These are phyloP conservation scores for Shiraia sp. DNA, from an alignment of 2,329 filamentous ascomycete species.

Conservation along the genomic window DNA sequence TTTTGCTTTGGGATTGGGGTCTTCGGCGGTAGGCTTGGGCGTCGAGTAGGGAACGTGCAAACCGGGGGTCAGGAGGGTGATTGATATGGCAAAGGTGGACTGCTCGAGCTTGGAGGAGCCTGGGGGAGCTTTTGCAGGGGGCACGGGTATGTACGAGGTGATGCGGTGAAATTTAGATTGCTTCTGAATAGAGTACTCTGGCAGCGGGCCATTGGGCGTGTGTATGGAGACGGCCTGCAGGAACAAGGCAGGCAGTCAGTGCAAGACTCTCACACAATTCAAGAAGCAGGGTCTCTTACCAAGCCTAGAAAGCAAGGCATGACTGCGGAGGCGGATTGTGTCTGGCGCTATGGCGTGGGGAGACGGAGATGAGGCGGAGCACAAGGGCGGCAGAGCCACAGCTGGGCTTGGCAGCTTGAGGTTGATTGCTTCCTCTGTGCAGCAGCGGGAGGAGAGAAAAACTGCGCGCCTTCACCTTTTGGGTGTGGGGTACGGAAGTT, in stretches of 20 bases:
- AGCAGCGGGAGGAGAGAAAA: constrained; percentile 4
- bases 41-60: constrained; percentile 91
- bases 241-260: constrained; percentile 66
- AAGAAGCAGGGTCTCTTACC: constrained; percentile 17
- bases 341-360: constrained; percentile 7
- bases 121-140: constrained; percentile 74
- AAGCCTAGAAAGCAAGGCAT: constrained; percentile 99
- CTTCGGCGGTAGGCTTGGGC: constrained; percentile 74
- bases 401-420: constrained; percentile 3
- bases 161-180: constrained; percentile 90
- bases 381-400: constrained; percentile 1
- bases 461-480: constrained; percentile 1
- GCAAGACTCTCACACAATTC: constrained; percentile 1
- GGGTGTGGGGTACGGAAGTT: constrained; percentile 9
- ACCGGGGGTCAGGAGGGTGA: constrained; percentile 87
- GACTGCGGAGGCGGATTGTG: constrained; percentile 3
- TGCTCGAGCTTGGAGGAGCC: constrained; percentile 79
- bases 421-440: constrained; percentile 1
- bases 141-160: constrained; percentile 95
- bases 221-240: constrained; percentile 96
- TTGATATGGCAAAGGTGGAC: constrained; percentile 96
- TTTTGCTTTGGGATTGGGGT: constrained; percentile 80
- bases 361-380: constrained; percentile 7
- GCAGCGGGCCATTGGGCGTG: constrained; percentile 74
- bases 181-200: constrained; percentile 93